phyloP scores from a whole-genome alignment of 1,139 yeast genomes.

The Diutina catenulata region DNA sequence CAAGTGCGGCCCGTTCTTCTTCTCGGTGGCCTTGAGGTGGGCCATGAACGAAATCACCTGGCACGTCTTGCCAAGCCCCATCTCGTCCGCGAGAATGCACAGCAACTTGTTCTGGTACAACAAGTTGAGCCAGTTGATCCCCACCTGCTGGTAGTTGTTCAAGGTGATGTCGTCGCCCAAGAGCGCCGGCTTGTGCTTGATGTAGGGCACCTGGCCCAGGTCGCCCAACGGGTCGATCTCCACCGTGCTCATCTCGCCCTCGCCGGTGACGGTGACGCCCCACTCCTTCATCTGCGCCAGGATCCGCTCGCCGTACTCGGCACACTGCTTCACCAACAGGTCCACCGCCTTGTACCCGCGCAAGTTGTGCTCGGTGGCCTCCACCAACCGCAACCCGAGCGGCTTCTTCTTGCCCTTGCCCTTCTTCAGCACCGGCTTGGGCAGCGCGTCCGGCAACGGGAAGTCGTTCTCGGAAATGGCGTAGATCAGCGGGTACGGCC shows the following conservation, averaged over 20 bases:
- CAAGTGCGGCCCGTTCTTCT: constrained; percentile 55
- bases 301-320: constrained; percentile 61
- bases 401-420: constrained; percentile 30
- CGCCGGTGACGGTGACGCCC: constrained; percentile 71
- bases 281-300: constrained; percentile 65
- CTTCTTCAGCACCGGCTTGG: constrained; percentile 12
- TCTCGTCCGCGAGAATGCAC: constrained; percentile 93
- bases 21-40: constrained; percentile 53
- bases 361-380: constrained; percentile 54
- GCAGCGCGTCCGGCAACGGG: constrained; percentile 12
- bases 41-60: constrained; percentile 94
- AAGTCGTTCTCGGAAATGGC: constrained; percentile 47
- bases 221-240: constrained; percentile 24
- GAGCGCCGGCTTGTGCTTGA: constrained; percentile 59
- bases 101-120: constrained; percentile 70
- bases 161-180: constrained; percentile 53
- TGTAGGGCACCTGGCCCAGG: constrained; percentile 25
- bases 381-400: constrained; percentile 67
- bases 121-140: constrained; percentile 83
- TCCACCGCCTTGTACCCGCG: constrained; percentile 93
- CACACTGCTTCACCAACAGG: constrained; percentile 73
- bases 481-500: constrained; percentile 59
- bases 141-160: constrained; percentile 89
- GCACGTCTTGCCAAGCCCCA: constrained; percentile 96
- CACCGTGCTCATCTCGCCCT: constrained; percentile 48